Conservation (phyloP, 2,329 filamentous ascomycete species). For the Ophioceras dolichostomum region DNA sequence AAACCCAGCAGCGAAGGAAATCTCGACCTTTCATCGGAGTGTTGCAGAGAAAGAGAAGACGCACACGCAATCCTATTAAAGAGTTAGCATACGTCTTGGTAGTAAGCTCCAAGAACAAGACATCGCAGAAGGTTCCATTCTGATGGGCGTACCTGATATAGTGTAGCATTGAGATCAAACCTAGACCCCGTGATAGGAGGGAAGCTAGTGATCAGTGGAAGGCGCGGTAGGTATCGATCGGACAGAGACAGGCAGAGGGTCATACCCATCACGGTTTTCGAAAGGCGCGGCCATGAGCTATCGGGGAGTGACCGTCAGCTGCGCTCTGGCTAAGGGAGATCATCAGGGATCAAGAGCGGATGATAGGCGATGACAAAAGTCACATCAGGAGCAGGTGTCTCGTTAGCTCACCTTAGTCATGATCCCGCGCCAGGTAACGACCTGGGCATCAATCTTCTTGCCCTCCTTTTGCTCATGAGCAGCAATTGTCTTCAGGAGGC, state of each 20-base stretch:
- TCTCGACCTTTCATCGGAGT: too few species aligned
- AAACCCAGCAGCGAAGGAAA: too few species aligned
- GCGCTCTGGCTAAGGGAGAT: too few species aligned
- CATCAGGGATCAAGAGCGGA: too few species aligned
- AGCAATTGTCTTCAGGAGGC: conserved; percentile 64
- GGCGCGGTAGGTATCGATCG: background rate
- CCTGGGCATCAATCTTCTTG: conserved; percentile 58
- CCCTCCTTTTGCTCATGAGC: conserved; percentile 58
- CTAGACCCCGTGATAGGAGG: conserved; percentile 26
- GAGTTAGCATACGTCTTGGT: too few species aligned
- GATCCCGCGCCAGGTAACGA: conserved; percentile 95
- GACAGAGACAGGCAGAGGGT: conserved; percentile 4
- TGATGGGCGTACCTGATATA: conserved; percentile 73
- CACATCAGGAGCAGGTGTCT: too few species aligned
- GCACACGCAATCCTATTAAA: conserved; percentile 47
- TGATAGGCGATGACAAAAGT: too few species aligned
- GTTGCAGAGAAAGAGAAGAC: conserved; percentile 8
- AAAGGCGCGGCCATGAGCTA: conserved; percentile 81
- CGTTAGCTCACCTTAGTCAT: conserved; percentile 87
- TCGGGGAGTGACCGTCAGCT: background rate
- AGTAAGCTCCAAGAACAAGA: too few species aligned
- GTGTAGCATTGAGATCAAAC: conserved; percentile 93
- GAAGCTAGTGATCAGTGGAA: conserved; percentile 4
- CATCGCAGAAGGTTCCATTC: too few species aligned
- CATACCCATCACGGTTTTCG: conserved; percentile 66